Base-by-base conservation (phyloP, 2,329 filamentous ascomycete genomes). In the Bretziella fagacearum region DNA sequence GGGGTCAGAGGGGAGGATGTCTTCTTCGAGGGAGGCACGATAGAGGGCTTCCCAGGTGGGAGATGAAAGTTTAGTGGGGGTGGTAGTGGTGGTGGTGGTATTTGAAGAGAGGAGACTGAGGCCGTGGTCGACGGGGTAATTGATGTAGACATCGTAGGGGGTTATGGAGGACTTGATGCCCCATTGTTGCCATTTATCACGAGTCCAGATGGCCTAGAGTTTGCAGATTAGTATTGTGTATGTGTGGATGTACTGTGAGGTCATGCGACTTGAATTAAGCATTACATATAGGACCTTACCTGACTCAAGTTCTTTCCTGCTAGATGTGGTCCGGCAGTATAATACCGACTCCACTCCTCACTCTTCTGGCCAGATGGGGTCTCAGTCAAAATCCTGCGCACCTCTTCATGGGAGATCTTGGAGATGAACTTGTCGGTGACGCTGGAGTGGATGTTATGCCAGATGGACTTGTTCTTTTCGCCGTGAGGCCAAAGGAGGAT, bases 1-100 rank as follows among this genome's bases (percentile, higher is more conserved):
- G 2, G 77, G 73, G 59, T 98, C 91, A 45, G 93, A 79, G 0
- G 84, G 71, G 4, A 96, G 65, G 2, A 89, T 71, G 57, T 93
- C 85, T 61, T 98, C 91, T 55, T 83, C 77, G 33, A 96, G 64
- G 1, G 75, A 79, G 0, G 87, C 89, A 58, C 86, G 77, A 56
- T 80, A 93, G n/a, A 73, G 69, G 23, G 87, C 69, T 4, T 59
- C 55, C 1, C 61, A 55, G 3, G 59, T 55, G 1, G 61, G 55
- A 22, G 59, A 55, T 1, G 59, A 54, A 22, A 59, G 53, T 54
- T 68, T 72, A 56, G 74, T 66, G 44, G 85, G 63, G 25, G 87
- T 62, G 8, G 77, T 77, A 6, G 7, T 39, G 7, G n/a, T n/a
- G n/a, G n/a, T n/a, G 7, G 30, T 10, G n/a, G n/a, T 33, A 7